Percentiles rank a stretch among this genome's conserved stretches.
Conservation (phyloP, 169 alveolate species). For the Eimeria tenella region DNA sequence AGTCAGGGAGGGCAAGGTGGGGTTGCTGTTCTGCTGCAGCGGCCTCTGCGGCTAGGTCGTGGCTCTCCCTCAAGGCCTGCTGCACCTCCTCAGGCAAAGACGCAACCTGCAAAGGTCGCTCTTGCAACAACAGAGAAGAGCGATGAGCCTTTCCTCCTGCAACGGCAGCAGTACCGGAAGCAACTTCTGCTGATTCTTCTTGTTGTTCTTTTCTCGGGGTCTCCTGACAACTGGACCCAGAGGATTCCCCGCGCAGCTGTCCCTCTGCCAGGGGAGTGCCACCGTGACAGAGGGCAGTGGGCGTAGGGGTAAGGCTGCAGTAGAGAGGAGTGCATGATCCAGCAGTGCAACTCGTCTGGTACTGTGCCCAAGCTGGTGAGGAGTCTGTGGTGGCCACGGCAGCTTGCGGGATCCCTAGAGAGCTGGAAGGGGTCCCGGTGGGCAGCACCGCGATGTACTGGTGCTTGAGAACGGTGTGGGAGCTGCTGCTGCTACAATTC, state of each 20-base stretch:
- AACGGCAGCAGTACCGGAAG: background rate
- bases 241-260: background rate
- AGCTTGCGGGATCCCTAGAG: background rate
- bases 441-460: slow-evolving; percentile 28
- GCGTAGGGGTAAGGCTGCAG: slow-evolving; percentile 49
- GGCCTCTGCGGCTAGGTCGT: background rate
- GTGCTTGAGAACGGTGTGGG: background rate
- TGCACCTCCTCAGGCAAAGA: slow-evolving; percentile 64
- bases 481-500: background rate
- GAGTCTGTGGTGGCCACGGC: slow-evolving; percentile 17
- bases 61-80: background rate
- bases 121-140: background rate
- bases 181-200: background rate
- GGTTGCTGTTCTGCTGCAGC: background rate
- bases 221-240: background rate
- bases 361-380: slow-evolving; percentile 44
- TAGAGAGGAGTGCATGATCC: slow-evolving; percentile 49
- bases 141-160: background rate
- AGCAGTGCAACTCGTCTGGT: background rate
- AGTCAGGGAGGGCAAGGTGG: background rate
- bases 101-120: slow-evolving; percentile 1
- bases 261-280: background rate
- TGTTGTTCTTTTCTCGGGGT: background rate
- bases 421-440: background rate
- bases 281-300: background rate